Conservation (phyloP, 805 yeast species). For the Candida adriatica region DNA sequence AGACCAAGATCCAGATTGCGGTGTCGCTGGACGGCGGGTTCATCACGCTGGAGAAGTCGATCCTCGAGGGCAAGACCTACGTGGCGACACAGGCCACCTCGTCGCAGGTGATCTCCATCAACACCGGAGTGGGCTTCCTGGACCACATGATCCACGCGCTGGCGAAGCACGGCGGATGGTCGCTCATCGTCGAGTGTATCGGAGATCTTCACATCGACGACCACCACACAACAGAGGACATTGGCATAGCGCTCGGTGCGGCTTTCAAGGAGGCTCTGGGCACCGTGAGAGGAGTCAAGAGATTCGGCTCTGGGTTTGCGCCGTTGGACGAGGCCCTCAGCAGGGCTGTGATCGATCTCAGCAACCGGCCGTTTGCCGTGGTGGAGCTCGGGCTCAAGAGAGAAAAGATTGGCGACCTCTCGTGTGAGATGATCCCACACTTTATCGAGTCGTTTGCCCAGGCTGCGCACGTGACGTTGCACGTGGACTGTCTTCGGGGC, state of each 20-base stretch:
- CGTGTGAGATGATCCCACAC: slow-evolving; percentile 98
- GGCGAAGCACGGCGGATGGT: slow-evolving; percentile 97
- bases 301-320: slow-evolving; percentile 91
- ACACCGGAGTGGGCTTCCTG: slow-evolving; percentile 90
- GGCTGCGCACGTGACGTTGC: slow-evolving; percentile 84
- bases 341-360: slow-evolving; percentile 92
- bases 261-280: slow-evolving; percentile 91
- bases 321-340: slow-evolving; percentile 95
- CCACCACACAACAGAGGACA: slow-evolving; percentile 95
- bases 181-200: slow-evolving; percentile 76
- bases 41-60: slow-evolving; percentile 55
- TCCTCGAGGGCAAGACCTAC: slow-evolving; percentile 34
- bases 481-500: slow-evolving; percentile 91
- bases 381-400: slow-evolving; percentile 84
- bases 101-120: slow-evolving; percentile 69
- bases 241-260: slow-evolving; percentile 84
- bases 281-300: slow-evolving; percentile 79
- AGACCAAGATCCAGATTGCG: slow-evolving; percentile 86
- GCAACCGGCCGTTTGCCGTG: slow-evolving; percentile 89
- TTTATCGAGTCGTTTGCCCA: slow-evolving; percentile 91
- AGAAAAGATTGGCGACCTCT: slow-evolving; percentile 87
- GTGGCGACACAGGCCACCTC: slow-evolving; percentile 48
- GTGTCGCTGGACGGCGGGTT: slow-evolving; percentile 80
- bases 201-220: slow-evolving; percentile 97
- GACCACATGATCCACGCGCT: slow-evolving; percentile 98